Conservation (phyloP, 495 filamentous ascomycete species). For the Cairneyella variabilis region DNA sequence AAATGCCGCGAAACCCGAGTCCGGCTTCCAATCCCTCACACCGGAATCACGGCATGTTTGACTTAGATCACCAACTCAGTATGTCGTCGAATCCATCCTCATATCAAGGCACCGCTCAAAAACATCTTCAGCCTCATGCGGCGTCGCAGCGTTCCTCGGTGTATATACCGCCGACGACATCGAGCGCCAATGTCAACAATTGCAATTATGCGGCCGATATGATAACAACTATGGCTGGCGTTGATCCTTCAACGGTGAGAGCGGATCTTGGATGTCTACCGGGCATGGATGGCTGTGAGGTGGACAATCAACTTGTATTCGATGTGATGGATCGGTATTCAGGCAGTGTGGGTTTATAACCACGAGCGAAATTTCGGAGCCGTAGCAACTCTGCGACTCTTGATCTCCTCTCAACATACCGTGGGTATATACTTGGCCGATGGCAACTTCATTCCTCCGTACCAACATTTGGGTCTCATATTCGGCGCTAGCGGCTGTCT, state of each 20-base stretch:
- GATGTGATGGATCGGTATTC: constrained; percentile 27
- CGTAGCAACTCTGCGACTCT: neutral
- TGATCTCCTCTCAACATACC: neutral
- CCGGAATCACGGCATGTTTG: constrained; percentile 10
- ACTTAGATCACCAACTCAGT: constrained; percentile 14
- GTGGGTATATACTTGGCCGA: neutral
- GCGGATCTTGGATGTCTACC: constrained; percentile 25
- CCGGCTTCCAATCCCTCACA: constrained; percentile 1
- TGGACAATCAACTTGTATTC: constrained; percentile 26
- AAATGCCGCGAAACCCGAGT: constrained; percentile 17
- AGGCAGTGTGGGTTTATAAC: constrained; percentile 12
- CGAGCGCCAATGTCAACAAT: constrained; percentile 17
- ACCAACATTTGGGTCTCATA: neutral
- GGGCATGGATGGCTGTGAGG: constrained; percentile 25
- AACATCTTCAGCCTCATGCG: constrained; percentile 12
- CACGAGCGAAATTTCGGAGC: neutral
- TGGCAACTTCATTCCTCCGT: neutral
- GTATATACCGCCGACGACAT: constrained; percentile 15
- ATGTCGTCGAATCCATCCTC: constrained; percentile 8
- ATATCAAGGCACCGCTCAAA: constrained; percentile 5
- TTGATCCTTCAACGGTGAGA: constrained; percentile 16
- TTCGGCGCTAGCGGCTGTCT: constrained; percentile 6
- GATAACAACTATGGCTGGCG: constrained; percentile 26
- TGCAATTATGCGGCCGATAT: constrained; percentile 26
- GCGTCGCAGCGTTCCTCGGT: constrained; percentile 8